Evolutionary conservation across 139 green algal genomes (phyloP).

Genomic region (Penium margaritaceum): DNA sequence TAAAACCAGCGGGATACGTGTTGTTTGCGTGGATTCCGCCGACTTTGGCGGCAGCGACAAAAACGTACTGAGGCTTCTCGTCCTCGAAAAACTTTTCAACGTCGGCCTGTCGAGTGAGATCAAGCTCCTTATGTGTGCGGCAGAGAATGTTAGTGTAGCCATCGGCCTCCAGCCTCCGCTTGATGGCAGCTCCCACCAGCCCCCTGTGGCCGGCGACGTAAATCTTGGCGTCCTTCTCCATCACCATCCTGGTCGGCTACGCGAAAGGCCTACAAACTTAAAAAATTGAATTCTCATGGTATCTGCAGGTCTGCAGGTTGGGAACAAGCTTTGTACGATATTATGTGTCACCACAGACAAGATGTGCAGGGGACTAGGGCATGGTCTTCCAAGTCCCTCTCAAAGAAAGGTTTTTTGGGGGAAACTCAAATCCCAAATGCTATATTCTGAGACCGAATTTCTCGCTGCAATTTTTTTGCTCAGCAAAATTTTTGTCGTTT

Average conservation of each 20-base stretch:
- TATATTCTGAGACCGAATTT: too few species aligned
- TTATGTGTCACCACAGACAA: too few species aligned
- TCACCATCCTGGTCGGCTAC: slow-evolving; percentile 30
- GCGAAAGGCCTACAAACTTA: too few species aligned
- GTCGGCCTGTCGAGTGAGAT: slow-evolving; percentile 41
- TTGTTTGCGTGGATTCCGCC: slow-evolving; percentile 52
- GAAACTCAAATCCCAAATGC: too few species aligned
- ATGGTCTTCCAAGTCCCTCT: too few species aligned
- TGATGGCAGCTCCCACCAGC: slow-evolving; percentile 35
- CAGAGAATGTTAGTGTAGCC: slow-evolving; percentile 43
- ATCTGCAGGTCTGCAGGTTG: too few species aligned
- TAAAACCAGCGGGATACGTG: slow-evolving; percentile 48
- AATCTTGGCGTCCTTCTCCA: slow-evolving; percentile 38
- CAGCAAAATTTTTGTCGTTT: too few species aligned
- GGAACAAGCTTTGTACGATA: too few species aligned
- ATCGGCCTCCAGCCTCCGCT: slow-evolving; percentile 16
- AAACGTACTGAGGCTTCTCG: slow-evolving; percentile 37
- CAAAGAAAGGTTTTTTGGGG: too few species aligned
- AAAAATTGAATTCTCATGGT: too few species aligned
- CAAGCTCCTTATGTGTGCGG: slow-evolving; percentile 42
- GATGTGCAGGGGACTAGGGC: too few species aligned
- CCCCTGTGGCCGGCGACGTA: slow-evolving; percentile 39
- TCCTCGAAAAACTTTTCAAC: slow-evolving; percentile 44
- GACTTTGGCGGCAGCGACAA: slow-evolving; percentile 50
- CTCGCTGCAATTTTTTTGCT: too few species aligned